Conservation (phyloP, 305 asterid genomes). For the Ajuga reptans region DNA sequence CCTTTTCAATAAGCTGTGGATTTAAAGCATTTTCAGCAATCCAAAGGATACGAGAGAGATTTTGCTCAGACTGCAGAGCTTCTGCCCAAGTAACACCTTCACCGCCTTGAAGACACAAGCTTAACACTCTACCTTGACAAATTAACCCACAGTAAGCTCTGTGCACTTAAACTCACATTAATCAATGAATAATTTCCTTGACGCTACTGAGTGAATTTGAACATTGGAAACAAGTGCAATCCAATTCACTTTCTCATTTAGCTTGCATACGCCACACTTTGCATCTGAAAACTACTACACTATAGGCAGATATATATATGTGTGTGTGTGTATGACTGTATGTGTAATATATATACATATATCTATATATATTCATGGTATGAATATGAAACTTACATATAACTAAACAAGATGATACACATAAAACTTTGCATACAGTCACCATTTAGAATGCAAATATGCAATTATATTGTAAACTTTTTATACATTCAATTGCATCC, state of each 20-base stretch:
- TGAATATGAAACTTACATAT: background rate
- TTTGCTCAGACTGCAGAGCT: constrained; percentile 55
- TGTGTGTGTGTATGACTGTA: too few species aligned
- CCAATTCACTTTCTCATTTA: background rate
- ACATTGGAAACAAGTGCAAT: background rate
- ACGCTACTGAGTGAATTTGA: background rate
- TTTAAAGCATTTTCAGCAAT: constrained; percentile 77
- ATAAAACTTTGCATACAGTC: background rate
- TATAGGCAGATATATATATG: background rate
- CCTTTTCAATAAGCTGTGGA: constrained; percentile 71
- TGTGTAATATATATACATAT: too few species aligned
- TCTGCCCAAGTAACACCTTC: constrained; percentile 64
- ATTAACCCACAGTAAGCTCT: constrained; percentile 27
- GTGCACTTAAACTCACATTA: constrained; percentile 5
- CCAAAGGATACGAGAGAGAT: constrained; percentile 75
- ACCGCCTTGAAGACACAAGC: constrained; percentile 61
- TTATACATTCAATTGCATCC: background rate
- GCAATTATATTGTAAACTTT: background rate
- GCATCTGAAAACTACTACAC: constrained; percentile 1
- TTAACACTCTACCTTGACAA: constrained; percentile 51
- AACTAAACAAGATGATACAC: background rate
- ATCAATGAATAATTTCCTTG: constrained; percentile 5
- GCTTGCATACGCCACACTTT: constrained; percentile 3
- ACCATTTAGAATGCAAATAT: background rate
- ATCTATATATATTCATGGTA: background rate